A percentile compares a stretch with the other conserved stretches of the same genome.
Evolutionary conservation across 805 yeast genomes (phyloP).

Genomic region (Ogataea ramenticola): DNA sequence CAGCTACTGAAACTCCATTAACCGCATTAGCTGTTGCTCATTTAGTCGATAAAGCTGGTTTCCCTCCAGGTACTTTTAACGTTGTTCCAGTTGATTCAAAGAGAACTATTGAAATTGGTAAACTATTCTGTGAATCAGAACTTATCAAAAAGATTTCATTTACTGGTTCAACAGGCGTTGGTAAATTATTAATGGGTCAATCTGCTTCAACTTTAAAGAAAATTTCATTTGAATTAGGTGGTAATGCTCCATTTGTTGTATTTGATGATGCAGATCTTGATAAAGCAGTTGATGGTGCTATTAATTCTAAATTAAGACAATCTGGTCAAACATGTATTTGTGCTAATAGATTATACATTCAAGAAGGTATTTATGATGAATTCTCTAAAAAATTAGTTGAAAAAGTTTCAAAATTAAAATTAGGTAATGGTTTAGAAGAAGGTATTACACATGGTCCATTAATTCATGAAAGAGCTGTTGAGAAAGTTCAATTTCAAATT

Average conservation of each 20-base stretch:
- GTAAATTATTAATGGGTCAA: slow-evolving; percentile 58
- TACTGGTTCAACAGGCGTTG: slow-evolving; percentile 74
- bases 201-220: slow-evolving; percentile 59
- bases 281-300: slow-evolving; percentile 57
- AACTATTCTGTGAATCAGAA: slow-evolving; percentile 47
- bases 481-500: slow-evolving; percentile 55
- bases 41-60: slow-evolving; percentile 58
- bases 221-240: slow-evolving; percentile 69
- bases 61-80: slow-evolving; percentile 65
- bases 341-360: slow-evolving; percentile 67
- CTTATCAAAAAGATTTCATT: slow-evolving; percentile 61
- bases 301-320: slow-evolving; percentile 64
- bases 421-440: slow-evolving; percentile 57
- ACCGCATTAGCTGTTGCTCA: slow-evolving; percentile 62
- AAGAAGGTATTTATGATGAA: slow-evolving; percentile 55
- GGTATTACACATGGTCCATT: slow-evolving; percentile 73
- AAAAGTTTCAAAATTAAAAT: slow-evolving; percentile 34
- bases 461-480: slow-evolving; percentile 55
- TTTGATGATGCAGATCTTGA: slow-evolving; percentile 68
- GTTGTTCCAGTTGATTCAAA: slow-evolving; percentile 43
- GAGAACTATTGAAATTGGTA: slow-evolving; percentile 42
- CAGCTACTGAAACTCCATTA: slow-evolving; percentile 71
- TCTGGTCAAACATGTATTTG: slow-evolving; percentile 81
- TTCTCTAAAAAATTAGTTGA: slow-evolving; percentile 44
- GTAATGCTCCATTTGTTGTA: slow-evolving; percentile 73